Evolutionary conservation across 495 filamentous ascomycete species (phyloP).

Genomic region (Lasiosphaeris hirsuta): DNA sequence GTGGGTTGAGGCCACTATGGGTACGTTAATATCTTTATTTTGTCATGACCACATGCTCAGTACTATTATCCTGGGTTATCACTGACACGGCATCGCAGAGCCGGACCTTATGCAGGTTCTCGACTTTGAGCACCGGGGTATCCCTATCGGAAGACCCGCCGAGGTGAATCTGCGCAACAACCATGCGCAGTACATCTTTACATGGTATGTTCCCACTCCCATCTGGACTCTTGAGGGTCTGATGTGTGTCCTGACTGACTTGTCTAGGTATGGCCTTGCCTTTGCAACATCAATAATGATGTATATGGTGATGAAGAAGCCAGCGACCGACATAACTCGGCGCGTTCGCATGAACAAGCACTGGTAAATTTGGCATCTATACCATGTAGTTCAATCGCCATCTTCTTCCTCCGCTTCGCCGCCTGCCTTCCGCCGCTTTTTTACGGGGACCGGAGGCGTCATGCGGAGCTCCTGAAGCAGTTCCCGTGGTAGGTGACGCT

Average conservation of each 20-base stretch:
- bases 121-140: conserved; percentile 71
- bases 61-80: conserved; percentile 10
- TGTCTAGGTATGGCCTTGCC: conserved; percentile 77
- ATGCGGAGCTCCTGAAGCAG: conserved; percentile 78
- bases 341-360: conserved; percentile 76
- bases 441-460: conserved; percentile 47
- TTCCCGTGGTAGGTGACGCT: conserved; percentile 77
- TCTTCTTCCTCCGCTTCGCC: conserved; percentile 21
- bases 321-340: conserved; percentile 66
- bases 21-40: conserved; percentile 44
- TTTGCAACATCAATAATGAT: conserved; percentile 90
- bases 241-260: conserved; percentile 4
- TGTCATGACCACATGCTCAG: background rate
- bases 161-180: conserved; percentile 95
- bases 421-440: conserved; percentile 17
- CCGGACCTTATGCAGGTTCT: conserved; percentile 71
- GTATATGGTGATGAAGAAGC: conserved; percentile 85
- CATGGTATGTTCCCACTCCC: conserved; percentile 63
- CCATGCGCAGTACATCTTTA: conserved; percentile 97
- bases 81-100: conserved; percentile 43
- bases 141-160: conserved; percentile 85
- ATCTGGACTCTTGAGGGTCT: background rate
- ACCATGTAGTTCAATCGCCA: conserved; percentile 21
- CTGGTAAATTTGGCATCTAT: conserved; percentile 55
- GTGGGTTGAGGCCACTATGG: conserved; percentile 96